These are phyloP conservation scores for Macrocybe gigantea DNA, from an alignment of 768 basidiomycete species.

Conservation along the genomic window DNA sequence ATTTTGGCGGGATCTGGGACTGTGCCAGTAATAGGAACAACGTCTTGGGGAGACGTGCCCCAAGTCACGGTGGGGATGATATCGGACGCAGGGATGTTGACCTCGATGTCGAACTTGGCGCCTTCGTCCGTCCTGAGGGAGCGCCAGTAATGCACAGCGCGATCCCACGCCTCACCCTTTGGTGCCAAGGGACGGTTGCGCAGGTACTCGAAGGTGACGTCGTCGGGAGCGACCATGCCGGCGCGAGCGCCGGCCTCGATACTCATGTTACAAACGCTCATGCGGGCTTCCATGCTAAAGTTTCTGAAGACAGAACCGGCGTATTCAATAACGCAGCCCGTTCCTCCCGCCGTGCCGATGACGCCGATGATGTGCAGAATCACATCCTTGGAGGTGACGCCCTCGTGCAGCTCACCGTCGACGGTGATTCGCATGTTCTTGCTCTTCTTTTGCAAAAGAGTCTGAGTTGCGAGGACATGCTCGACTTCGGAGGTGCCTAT, in stretches of 20 bases:
- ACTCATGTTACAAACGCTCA: conserved; percentile 93
- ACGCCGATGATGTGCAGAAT: conserved; percentile 86
- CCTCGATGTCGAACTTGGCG: conserved; percentile 79
- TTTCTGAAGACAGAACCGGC: conserved; percentile 82
- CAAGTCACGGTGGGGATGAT: conserved; percentile 90
- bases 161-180: conserved; percentile 81
- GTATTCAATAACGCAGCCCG: conserved; percentile 88
- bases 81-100: conserved; percentile 75
- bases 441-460: conserved; percentile 77
- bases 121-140: conserved; percentile 74
- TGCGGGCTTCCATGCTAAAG: conserved; percentile 87
- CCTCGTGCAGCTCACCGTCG: conserved; percentile 74
- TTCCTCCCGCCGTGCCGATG: conserved; percentile 92
- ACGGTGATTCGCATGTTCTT: conserved; percentile 93
- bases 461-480: conserved; percentile 91
- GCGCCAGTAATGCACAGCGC: conserved; percentile 81
- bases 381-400: conserved; percentile 87
- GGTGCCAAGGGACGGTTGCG: conserved; percentile 77
- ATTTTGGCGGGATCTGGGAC: conserved; percentile 75
- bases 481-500: conserved; percentile 94
- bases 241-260: conserved; percentile 92
- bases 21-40: conserved; percentile 72
- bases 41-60: conserved; percentile 91
- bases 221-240: conserved; percentile 90
- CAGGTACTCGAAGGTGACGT: conserved; percentile 81